phyloP scores from a whole-genome alignment of 257 asterid genomes.

The Scutellaria baicalensis region DNA sequence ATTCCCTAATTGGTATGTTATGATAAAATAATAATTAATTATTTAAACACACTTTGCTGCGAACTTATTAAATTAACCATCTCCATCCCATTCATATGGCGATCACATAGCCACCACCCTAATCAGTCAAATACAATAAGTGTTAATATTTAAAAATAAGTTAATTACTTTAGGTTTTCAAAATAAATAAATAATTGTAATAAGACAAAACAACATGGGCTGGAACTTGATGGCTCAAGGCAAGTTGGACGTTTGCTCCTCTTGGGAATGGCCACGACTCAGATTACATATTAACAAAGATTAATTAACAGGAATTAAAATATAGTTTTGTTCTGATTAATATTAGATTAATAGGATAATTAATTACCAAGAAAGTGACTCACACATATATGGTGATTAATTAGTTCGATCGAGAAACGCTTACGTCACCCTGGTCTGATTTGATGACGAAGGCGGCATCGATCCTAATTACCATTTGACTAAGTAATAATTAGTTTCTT shows the following conservation, averaged over 20 bases:
- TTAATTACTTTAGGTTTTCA: not conserved
- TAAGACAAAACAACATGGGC: slow-evolving; percentile 15
- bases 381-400: too few relatives aligned
- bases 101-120: not conserved
- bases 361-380: not conserved
- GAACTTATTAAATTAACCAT: too few relatives aligned
- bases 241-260: slow-evolving; percentile 4
- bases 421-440: not conserved
- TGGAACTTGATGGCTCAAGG: slow-evolving; percentile 20
- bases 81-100: not conserved
- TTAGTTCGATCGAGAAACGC: not conserved
- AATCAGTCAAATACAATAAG: not conserved
- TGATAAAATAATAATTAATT: too few relatives aligned
- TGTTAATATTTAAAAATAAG: not conserved
- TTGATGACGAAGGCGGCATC: slow-evolving; percentile 8
- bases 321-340: not conserved
- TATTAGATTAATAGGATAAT: not conserved
- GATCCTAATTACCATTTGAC: not conserved
- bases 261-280: not conserved
- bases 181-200: not conserved
- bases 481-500: not conserved
- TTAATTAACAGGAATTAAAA: not conserved
- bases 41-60: too few relatives aligned
- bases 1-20: too few relatives aligned
- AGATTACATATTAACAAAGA: not conserved